Conservation (phyloP, 2,329 filamentous ascomycete species). For the Clathrospora elynae region DNA sequence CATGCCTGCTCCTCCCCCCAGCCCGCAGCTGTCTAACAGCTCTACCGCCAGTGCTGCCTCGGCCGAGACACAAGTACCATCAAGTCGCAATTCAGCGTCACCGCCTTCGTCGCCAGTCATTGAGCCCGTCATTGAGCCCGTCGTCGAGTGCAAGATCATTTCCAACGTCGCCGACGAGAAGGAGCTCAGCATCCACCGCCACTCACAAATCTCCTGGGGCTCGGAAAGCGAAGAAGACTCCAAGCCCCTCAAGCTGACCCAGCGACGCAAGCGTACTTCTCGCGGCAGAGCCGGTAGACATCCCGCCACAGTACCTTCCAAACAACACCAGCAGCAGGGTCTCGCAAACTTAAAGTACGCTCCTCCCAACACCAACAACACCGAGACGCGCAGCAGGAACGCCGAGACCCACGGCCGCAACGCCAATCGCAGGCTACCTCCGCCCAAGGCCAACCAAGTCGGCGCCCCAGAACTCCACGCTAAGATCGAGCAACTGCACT, state of each 20-base stretch:
- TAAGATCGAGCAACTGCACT: not conserved
- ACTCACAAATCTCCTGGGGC: constrained; percentile 15
- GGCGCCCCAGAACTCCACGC: not conserved
- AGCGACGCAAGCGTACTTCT: no score
- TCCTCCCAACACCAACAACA: not conserved
- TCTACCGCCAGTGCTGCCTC: constrained; percentile 1
- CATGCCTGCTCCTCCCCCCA: not conserved
- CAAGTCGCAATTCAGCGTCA: constrained; percentile 1
- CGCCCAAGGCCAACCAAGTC: not conserved
- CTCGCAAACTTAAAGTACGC: not conserved
- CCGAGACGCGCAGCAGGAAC: not conserved
- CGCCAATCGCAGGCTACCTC: not conserved
- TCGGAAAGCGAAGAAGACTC: constrained; percentile 9
- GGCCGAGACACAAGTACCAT: not conserved
- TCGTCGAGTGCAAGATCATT: not conserved
- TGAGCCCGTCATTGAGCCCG: not conserved
- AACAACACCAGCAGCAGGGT: no score
- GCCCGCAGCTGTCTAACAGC: constrained; percentile 2
- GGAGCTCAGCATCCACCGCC: constrained; percentile 7
- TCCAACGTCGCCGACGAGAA: not conserved
- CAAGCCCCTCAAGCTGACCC: not conserved
- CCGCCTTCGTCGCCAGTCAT: not conserved
- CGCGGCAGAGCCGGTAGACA: no score
- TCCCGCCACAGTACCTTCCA: no score
- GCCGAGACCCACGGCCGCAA: not conserved